Conservation (phyloP, 2,329 filamentous ascomycete genomes). For the Xylaria sp. region DNA sequence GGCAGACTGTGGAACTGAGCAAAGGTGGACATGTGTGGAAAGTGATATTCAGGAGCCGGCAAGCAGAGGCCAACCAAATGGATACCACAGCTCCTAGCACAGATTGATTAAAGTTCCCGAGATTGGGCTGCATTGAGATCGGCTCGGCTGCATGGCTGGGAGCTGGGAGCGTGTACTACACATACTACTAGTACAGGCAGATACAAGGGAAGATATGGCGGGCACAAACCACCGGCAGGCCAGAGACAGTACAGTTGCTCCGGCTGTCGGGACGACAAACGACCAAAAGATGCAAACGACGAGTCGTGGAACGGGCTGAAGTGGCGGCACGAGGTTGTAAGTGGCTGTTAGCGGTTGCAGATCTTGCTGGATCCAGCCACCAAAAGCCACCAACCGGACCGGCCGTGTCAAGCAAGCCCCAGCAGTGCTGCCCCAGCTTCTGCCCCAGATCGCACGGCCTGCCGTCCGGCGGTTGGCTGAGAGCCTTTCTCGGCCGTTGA, state of each 20-base stretch:
- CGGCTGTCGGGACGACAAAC: conserved; percentile 5
- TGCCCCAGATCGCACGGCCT: background rate
- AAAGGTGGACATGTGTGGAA: conserved; percentile 12
- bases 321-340: background rate
- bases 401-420: conserved; percentile 9
- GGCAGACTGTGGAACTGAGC: conserved; percentile 2
- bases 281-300: background rate
- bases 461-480: conserved; percentile 23
- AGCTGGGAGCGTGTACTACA: background rate
- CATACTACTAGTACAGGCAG: background rate
- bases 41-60: conserved; percentile 13
- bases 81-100: background rate
- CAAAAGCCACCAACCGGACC: background rate
- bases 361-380: background rate
- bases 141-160: conserved; percentile 8
- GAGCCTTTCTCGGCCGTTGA: background rate
- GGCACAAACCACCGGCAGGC: too few species aligned
- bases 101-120: conserved; percentile 7
- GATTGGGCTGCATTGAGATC: conserved; percentile 11
- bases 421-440: background rate
- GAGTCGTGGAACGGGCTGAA: conserved; percentile 1
- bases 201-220: background rate
- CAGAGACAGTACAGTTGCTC: background rate
- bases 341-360: conserved; percentile 12
- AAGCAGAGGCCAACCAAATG: background rate